Evolutionary conservation across 305 asterid species (phyloP).

Genomic region (Andrographis paniculata): DNA sequence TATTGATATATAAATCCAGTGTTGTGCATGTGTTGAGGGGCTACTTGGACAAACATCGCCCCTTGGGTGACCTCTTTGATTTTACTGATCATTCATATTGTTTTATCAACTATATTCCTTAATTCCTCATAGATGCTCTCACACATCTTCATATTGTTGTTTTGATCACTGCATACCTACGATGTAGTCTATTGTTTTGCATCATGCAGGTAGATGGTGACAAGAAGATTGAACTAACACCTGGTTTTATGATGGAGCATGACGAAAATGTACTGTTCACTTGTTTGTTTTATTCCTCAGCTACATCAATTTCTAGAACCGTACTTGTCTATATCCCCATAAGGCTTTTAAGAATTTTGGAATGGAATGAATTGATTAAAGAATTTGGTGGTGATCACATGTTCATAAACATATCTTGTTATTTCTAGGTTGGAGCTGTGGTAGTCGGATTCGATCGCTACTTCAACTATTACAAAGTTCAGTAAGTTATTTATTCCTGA

Average conservation of each 20-base stretch:
- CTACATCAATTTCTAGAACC: not conserved
- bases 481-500: slow-evolving; percentile 45
- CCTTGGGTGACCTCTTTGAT: slow-evolving; percentile 2
- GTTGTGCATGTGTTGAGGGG: not conserved
- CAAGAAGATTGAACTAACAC: slow-evolving; percentile 87
- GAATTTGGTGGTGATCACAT: not conserved
- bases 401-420: not conserved
- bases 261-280: slow-evolving; percentile 54
- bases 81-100: too few species aligned
- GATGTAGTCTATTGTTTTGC: slow-evolving; percentile 14
- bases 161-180: slow-evolving; percentile 6
- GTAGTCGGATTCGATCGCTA: slow-evolving; percentile 97
- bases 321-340: not conserved
- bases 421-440: slow-evolving; percentile 86
- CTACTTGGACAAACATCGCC: not conserved
- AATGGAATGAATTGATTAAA: not conserved
- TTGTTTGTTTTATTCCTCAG: slow-evolving; percentile 19
- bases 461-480: slow-evolving; percentile 93
- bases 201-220: slow-evolving; percentile 71
- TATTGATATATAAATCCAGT: not conserved
- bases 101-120: too few species aligned
- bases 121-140: too few species aligned
- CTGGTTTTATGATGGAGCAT: slow-evolving; percentile 95
- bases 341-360: too few species aligned
- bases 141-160: not conserved